A percentile compares a stretch with the other conserved stretches of the same genome.
Conservation (phyloP, 2,329 filamentous ascomycete species). For the Akanthomyces uredinophilus region DNA sequence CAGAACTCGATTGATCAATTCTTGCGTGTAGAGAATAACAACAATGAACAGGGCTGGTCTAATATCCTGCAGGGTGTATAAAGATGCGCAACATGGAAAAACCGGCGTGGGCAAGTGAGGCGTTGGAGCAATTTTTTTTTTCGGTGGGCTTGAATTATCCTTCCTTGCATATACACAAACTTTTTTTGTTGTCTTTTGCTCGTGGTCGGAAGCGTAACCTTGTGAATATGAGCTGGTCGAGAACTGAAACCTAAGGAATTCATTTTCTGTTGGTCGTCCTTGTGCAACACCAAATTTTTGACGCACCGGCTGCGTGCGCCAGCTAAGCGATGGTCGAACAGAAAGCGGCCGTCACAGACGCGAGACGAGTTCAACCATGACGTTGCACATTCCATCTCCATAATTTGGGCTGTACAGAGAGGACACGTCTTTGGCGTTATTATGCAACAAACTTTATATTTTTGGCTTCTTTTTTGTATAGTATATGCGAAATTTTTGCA, state of each 20-base stretch:
- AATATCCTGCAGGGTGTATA: neutral
- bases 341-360: no score
- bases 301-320: no score
- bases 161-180: neutral
- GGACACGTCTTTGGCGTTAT: no score
- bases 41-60: neutral
- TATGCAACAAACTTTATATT: neutral
- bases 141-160: no score
- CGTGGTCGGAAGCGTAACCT: no score
- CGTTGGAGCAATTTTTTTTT: neutral
- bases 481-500: neutral
- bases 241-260: no score
- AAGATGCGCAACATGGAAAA: neutral
- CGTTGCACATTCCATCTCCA: no score
- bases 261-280: neutral
- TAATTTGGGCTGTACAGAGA: no score
- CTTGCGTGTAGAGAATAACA: constrained; percentile 16
- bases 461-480: neutral
- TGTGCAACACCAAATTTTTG: neutral
- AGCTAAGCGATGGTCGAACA: no score
- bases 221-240: no score
- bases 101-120: no score
- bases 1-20: constrained; percentile 28
- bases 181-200: neutral
- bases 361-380: no score